phyloP scores from a whole-genome alignment of 257 asterid species.

The Solanum stenotomum region DNA sequence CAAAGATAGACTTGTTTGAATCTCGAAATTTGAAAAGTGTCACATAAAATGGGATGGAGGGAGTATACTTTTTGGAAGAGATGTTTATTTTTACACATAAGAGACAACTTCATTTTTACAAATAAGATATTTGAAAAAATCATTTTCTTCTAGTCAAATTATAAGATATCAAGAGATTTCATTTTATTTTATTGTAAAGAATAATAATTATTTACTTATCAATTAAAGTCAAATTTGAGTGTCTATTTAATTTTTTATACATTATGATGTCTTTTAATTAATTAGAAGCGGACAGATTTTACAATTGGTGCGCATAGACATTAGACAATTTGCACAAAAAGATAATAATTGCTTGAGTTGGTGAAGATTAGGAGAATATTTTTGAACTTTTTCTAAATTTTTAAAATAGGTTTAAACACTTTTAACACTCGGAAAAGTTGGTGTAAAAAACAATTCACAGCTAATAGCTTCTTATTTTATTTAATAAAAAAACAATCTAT shows the following conservation, averaged over 20 bases:
- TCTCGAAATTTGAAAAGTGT: no score
- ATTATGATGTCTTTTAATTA: background rate
- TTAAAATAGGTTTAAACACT: background rate
- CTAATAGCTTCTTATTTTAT: background rate
- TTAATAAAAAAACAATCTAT: no score
- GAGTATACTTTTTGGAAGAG: background rate
- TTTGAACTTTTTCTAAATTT: background rate
- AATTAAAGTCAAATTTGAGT: background rate
- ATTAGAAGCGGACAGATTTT: background rate
- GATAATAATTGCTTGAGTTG: background rate
- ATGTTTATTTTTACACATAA: background rate
- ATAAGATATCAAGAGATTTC: background rate
- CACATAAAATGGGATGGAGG: no score
- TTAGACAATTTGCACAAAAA: background rate
- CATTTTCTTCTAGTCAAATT: background rate
- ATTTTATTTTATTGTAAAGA: no score
- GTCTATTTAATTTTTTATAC: no score
- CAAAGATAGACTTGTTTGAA: no score
- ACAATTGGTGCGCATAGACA: background rate
- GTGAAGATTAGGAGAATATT: background rate
- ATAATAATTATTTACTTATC: no score
- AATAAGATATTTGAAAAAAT: no score
- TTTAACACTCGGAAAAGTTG: background rate
- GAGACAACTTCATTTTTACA: no score
- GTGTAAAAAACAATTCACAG: background rate